phyloP scores from a whole-genome alignment of 495 filamentous ascomycete genomes.

The Poronia punctata region DNA sequence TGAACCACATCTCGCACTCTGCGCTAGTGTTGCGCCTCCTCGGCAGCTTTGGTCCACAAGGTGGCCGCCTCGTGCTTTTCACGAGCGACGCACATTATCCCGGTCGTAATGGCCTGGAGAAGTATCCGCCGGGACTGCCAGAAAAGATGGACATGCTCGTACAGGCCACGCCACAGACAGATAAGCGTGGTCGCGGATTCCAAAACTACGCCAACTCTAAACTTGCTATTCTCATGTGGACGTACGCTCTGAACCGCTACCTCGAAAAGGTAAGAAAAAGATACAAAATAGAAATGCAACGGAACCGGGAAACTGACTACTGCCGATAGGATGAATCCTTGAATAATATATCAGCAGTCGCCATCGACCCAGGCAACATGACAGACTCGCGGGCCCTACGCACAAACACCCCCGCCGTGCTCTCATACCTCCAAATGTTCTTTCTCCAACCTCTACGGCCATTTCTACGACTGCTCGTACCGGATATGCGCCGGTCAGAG shows the following conservation, averaged over 20 bases:
- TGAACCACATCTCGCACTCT: constrained; percentile 38
- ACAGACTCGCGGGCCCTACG: constrained; percentile 38
- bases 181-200: constrained; percentile 35
- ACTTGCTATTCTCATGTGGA: constrained; percentile 37
- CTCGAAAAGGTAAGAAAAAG: constrained; percentile 35
- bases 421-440: constrained; percentile 18
- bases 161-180: constrained; percentile 11
- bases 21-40: constrained; percentile 38
- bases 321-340: constrained; percentile 24
- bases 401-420: constrained; percentile 32
- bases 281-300: no score
- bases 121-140: constrained; percentile 23
- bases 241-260: constrained; percentile 35
- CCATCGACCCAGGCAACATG: constrained; percentile 41
- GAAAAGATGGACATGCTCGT: constrained; percentile 19
- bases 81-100: constrained; percentile 33
- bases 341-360: constrained; percentile 36
- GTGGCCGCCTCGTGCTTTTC: constrained; percentile 36
- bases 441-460: constrained; percentile 29
- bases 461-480: constrained; percentile 27
- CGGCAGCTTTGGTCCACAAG: constrained; percentile 31
- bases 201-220: constrained; percentile 40
- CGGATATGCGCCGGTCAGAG: constrained; percentile 28
- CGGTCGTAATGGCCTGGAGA: constrained; percentile 35
- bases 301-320: background rate